Base-by-base conservation (phyloP, 257 asterid genomes). In the Cruciata laevipes region DNA sequence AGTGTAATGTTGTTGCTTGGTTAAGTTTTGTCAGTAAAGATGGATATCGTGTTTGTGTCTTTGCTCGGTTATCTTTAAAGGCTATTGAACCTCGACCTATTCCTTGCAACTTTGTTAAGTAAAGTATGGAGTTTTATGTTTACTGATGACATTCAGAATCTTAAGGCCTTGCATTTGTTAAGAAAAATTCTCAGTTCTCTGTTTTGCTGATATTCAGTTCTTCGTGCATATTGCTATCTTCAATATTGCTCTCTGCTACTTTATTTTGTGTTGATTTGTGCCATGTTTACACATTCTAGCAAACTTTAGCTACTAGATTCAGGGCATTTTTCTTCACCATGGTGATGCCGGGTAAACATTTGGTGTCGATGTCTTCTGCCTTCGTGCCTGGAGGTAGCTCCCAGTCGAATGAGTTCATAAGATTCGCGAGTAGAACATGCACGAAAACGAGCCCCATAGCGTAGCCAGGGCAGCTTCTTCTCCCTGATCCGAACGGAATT, bases 391-490 rank as follows among this genome's bases (percentile, higher is more conserved):
- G 21, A 20, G 67, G 67, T 30, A 63, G 3, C 21, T 35, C 67
- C 67, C 67, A 63, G 24, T 63, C 11, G 16, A 63, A 63, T 0
- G 53, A 63, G 10, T 37, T 14, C 31, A 37, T 7, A 21, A 63
- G 25, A 63, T 63, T 63, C 4, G 67, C 67, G 14, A 63, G 67
- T 7, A 38, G 18, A 35, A 63, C 53, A 23, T 63, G 52, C 18
- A 37, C 33, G 0, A 30, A n/a, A 3, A 23, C 1, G 11, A 37
- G 35, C 16, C 68, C 68, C 55, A 63, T 21, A 0, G 55, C 4
- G 20, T 20, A 37, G 1, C 68, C 68, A 3, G 68, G 68, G 35
- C 68, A 63, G 10, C 56, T 30, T 38, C 68, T 63, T 63, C 68
- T 38, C n/a, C 68, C 68, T 0, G 68, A 11, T 3, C 68, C 68